A percentile compares a stretch with the other conserved stretches of the same genome.
phyloP scores from a whole-genome alignment of 2,329 filamentous ascomycete species.

The Ophiostoma angusticollis region DNA sequence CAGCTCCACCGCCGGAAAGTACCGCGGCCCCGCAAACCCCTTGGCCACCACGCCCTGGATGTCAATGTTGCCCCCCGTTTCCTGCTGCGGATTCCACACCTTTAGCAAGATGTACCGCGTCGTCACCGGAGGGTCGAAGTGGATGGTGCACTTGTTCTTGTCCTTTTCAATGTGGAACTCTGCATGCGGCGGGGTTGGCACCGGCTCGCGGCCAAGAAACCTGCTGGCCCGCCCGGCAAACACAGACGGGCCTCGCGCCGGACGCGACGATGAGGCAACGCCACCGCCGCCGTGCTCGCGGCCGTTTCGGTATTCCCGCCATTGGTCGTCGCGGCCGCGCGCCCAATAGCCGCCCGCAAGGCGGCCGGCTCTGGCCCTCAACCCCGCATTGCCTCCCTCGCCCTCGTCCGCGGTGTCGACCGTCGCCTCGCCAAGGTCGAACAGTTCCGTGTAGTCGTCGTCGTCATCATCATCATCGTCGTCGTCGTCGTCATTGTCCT shows the following conservation, averaged over 20 bases:
- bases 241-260: constrained; percentile 15
- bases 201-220: neutral
- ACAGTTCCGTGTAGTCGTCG: constrained; percentile 10
- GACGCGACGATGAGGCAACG: no score
- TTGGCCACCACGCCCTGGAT: constrained; percentile 75
- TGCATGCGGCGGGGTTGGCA: constrained; percentile 53
- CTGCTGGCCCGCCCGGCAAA: neutral
- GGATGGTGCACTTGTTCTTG: constrained; percentile 75
- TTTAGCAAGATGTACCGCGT: constrained; percentile 79
- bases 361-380: constrained; percentile 9
- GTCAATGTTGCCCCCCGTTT: constrained; percentile 61
- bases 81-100: constrained; percentile 68
- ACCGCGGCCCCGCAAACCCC: constrained; percentile 76
- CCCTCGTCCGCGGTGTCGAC: constrained; percentile 1
- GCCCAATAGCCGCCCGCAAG: no score
- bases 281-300: neutral
- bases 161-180: constrained; percentile 72
- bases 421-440: constrained; percentile 3
- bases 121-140: constrained; percentile 70
- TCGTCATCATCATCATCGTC: constrained; percentile 4
- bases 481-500: constrained; percentile 12
- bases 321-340: no score
- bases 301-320: no score
- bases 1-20: constrained; percentile 58
- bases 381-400: constrained; percentile 3